Evolutionary conservation across 2,329 filamentous ascomycete genomes (phyloP).

Genomic region (Pestalotiopsis sp.): DNA sequence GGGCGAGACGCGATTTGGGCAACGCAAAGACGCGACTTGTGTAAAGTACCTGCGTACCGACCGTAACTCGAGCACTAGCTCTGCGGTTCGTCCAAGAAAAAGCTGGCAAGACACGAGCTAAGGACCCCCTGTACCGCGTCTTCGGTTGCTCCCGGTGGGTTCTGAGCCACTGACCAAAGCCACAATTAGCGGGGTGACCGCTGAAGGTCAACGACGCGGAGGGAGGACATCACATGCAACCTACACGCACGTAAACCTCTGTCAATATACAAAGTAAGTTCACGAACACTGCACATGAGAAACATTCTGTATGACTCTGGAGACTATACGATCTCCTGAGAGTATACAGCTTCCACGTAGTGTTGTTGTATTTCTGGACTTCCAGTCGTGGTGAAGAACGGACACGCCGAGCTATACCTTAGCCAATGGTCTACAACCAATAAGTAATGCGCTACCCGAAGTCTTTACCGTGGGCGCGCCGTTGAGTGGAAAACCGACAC

Average conservation of each 20-base stretch:
- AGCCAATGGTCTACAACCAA: not conserved
- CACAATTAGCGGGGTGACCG: not conserved
- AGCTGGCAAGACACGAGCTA: not conserved
- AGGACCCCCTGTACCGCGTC: not conserved
- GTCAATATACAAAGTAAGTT: too few relatives aligned
- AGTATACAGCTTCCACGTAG: too few relatives aligned
- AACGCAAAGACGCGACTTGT: slow-evolving; percentile 4
- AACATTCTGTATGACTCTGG: too few relatives aligned
- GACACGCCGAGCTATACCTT: not conserved
- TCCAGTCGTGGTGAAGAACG: not conserved
- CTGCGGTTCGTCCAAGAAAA: not conserved
- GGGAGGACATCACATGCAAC: not conserved
- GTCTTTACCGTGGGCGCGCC: not conserved
- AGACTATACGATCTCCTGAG: too few relatives aligned
- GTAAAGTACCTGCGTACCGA: not conserved
- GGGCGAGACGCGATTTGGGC: slow-evolving; percentile 4
- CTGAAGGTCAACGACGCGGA: not conserved
- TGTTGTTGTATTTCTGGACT: too few relatives aligned
- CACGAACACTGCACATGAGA: too few relatives aligned
- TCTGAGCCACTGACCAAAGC: not conserved
- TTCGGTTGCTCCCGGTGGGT: not conserved
- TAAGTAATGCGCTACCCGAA: not conserved
- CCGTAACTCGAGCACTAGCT: not conserved
- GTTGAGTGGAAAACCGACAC: too few relatives aligned
- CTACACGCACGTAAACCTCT: not conserved